Percentiles rank a stretch among this genome's conserved stretches.
Conservation (phyloP, 2,329 filamentous ascomycete species). For the Penicillium crustosum region DNA sequence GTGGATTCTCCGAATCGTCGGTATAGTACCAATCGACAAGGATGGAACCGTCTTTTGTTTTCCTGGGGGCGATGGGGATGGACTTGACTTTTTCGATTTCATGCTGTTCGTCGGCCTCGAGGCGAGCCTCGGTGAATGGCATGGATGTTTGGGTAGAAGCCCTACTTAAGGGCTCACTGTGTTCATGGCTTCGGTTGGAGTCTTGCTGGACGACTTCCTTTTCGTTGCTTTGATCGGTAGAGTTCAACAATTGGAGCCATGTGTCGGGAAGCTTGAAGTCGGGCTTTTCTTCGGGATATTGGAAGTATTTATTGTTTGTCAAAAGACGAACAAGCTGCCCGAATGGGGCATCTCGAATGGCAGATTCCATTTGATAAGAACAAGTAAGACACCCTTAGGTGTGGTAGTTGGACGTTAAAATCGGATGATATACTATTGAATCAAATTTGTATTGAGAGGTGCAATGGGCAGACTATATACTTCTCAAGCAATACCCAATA, state of each 20-base stretch:
- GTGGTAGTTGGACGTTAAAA: too few species aligned
- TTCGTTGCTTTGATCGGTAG: neutral
- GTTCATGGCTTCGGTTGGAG: neutral
- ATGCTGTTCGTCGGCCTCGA: conserved; percentile 29
- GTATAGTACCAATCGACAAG: conserved; percentile 38
- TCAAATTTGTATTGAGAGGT: neutral
- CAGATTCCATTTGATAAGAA: conserved; percentile 16
- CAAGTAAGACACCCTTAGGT: neutral
- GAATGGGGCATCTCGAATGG: conserved; percentile 47
- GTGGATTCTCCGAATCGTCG: conserved; percentile 29
- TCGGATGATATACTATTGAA: neutral
- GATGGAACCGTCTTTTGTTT: conserved; percentile 38
- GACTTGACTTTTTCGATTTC: conserved; percentile 31
- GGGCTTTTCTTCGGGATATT: conserved; percentile 47
- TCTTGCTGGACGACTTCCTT: neutral
- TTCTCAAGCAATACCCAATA: too few species aligned
- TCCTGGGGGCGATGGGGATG: conserved; percentile 33
- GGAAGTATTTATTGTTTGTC: conserved; percentile 44
- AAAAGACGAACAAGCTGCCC: conserved; percentile 49
- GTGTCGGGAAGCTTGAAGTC: conserved; percentile 31
- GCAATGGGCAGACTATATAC: neutral
- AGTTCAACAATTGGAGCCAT: conserved; percentile 23
- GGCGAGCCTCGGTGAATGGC: conserved; percentile 23
- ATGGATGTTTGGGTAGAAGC: conserved; percentile 14
- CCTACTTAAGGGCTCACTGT: conserved; percentile 10